These are phyloP conservation scores for Cyclotella cryptica DNA, from an alignment of 108 stramenopile species.

Conservation along the genomic window DNA sequence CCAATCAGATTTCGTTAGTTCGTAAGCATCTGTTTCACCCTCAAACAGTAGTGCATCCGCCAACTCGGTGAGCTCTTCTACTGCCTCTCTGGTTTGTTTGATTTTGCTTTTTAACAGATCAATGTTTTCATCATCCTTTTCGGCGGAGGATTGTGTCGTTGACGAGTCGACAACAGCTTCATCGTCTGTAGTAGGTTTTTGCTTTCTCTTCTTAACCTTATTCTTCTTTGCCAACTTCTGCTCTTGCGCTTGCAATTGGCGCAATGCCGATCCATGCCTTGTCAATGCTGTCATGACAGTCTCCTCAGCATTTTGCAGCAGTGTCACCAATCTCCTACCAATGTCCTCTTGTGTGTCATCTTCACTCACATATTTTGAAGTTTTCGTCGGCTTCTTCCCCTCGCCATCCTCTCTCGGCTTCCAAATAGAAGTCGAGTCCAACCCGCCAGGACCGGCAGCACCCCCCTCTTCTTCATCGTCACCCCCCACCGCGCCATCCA, in stretches of 20 bases:
- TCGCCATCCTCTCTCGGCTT: constrained; percentile 17
- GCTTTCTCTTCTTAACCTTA: constrained; percentile 47
- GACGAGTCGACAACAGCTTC: constrained; percentile 15
- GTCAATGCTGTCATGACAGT: constrained; percentile 67
- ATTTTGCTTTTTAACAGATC: constrained; percentile 26
- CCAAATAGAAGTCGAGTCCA: constrained; percentile 42
- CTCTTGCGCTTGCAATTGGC: constrained; percentile 32
- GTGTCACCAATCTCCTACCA: constrained; percentile 57
- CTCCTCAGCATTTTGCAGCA: constrained; percentile 59
- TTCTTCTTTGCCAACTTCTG: constrained; percentile 32
- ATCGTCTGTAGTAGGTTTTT: neutral
- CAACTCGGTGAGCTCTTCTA: constrained; percentile 73
- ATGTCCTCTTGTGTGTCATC: constrained; percentile 31
- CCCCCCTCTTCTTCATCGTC: constrained; percentile 45
- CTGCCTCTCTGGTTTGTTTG: constrained; percentile 30
- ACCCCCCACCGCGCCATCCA: constrained; percentile 60
- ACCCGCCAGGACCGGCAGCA: constrained; percentile 28
- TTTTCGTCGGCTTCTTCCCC: constrained; percentile 13
- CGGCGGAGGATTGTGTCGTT: constrained; percentile 1
- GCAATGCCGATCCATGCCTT: constrained; percentile 63
- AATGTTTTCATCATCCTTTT: constrained; percentile 10
- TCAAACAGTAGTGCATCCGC: constrained; percentile 71
- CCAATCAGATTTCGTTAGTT: constrained; percentile 63
- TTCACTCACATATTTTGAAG: constrained; percentile 35
- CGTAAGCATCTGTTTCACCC: constrained; percentile 78